phyloP scores from a whole-genome alignment of 441 rosid species.

The Pelargonium citronellum region DNA sequence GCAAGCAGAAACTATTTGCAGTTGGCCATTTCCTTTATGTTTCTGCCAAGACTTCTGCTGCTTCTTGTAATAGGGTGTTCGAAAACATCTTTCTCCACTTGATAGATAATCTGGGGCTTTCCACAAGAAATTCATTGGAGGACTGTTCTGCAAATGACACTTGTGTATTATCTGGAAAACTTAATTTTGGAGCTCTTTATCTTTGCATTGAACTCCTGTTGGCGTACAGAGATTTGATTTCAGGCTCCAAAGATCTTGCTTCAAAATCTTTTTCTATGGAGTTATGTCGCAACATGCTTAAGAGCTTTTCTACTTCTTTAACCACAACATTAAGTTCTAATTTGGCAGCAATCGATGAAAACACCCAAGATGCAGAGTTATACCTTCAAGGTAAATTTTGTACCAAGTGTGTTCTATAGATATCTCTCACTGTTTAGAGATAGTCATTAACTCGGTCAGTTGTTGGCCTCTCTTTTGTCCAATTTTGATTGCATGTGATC shows the following conservation, averaged over 20 bases:
- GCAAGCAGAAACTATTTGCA: slow-evolving; percentile 50
- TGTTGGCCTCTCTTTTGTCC: background rate
- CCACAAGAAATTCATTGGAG: slow-evolving; percentile 29
- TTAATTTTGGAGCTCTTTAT: slow-evolving; percentile 58
- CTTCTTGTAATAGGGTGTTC: slow-evolving; percentile 56
- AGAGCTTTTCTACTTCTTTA: slow-evolving; percentile 43
- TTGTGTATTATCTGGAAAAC: slow-evolving; percentile 28
- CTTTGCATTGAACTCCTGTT: slow-evolving; percentile 61
- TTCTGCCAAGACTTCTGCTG: slow-evolving; percentile 54
- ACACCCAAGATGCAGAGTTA: slow-evolving; percentile 31
- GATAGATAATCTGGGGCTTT: slow-evolving; percentile 50
- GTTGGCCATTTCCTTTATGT: slow-evolving; percentile 59
- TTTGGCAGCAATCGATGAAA: slow-evolving; percentile 30
- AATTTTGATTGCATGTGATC: background rate
- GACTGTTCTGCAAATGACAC: slow-evolving; percentile 27
- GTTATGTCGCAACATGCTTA: slow-evolving; percentile 44
- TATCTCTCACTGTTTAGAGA: slow-evolving; percentile 9
- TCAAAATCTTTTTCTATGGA: slow-evolving; percentile 29
- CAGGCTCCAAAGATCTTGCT: slow-evolving; percentile 26
- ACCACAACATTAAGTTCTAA: slow-evolving; percentile 40
- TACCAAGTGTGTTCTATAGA: slow-evolving; percentile 2
- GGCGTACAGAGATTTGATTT: slow-evolving; percentile 57
- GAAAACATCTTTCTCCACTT: slow-evolving; percentile 47
- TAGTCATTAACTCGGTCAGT: background rate
- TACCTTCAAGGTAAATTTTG: slow-evolving; percentile 64